A percentile compares a stretch with the other conserved stretches of the same genome.
Evolutionary conservation across 768 basidiomycete species (phyloP).

Genomic region (Lactarius psammicola): DNA sequence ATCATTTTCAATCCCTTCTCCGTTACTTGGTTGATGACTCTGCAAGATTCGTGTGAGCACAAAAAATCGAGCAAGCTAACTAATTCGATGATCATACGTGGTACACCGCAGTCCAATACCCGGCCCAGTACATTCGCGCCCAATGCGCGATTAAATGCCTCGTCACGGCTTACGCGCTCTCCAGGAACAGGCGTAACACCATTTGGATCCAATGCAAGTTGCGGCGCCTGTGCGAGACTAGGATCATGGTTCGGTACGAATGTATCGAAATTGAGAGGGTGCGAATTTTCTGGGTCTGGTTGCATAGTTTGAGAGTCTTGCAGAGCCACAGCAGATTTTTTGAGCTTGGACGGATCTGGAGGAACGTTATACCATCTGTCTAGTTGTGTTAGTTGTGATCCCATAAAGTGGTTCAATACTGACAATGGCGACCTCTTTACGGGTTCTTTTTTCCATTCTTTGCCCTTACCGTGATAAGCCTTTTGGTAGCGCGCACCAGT

Average conservation of each 20-base stretch:
- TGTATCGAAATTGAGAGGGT: slow-evolving; percentile 65
- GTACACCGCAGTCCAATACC: slow-evolving; percentile 86
- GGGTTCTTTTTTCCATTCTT: slow-evolving; percentile 70
- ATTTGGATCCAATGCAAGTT: slow-evolving; percentile 25
- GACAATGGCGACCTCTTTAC: slow-evolving; percentile 73
- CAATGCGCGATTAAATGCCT: slow-evolving; percentile 73
- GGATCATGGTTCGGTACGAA: slow-evolving; percentile 71
- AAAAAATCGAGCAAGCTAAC: neutral
- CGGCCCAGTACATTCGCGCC: slow-evolving; percentile 84
- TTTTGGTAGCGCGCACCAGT: slow-evolving; percentile 29
- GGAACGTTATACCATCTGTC: slow-evolving; percentile 79
- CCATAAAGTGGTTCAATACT: slow-evolving; percentile 35
- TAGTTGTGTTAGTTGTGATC: slow-evolving; percentile 14
- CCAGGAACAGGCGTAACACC: slow-evolving; percentile 34
- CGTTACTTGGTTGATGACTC: slow-evolving; percentile 12
- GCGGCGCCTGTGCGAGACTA: slow-evolving; percentile 40
- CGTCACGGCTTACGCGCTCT: slow-evolving; percentile 57
- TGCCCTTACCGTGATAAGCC: slow-evolving; percentile 65
- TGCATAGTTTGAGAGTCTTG: slow-evolving; percentile 2
- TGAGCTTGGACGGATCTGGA: slow-evolving; percentile 30
- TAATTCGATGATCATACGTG: slow-evolving; percentile 42
- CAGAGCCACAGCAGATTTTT: slow-evolving; percentile 21
- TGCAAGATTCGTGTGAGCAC: slow-evolving; percentile 1
- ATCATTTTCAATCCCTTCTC: slow-evolving; percentile 22
- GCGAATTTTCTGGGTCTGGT: slow-evolving; percentile 47